Base-by-base conservation (phyloP, 2,329 filamentous ascomycete species). In the Penicillium sp. region DNA sequence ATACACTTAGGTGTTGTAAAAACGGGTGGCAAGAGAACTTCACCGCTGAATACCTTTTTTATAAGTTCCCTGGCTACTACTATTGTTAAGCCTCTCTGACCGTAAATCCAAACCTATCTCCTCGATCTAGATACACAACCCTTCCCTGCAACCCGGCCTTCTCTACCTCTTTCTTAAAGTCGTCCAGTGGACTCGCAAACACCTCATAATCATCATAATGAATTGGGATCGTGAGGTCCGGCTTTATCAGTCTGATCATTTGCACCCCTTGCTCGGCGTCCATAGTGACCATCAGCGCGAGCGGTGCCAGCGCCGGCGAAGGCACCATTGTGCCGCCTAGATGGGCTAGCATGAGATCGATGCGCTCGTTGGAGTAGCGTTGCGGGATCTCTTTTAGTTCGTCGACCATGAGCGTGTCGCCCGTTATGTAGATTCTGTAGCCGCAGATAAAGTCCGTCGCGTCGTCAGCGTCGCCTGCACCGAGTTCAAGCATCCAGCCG, bases 221-320 rank as follows among this genome's bases (percentile, higher is more conserved):
- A 33, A 86, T 79, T 3, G 84, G 83, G 40, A 88, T 81, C 5
- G 82, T 86, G 44, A 86, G 50, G 22, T 85, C 80, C 16, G 84
- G 81, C 27, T 82, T 70, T 28, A 88, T 78, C 51, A 87, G 58
- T 58, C 75, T 71, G 65, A 88, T 79, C 55, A 88, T 64, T 68
- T 84, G 70, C 25, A 87, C 58, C 0, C 84, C 84, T 66, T 86
- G 81, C 62, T 78, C 74, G 20, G 79, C 84, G 65, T 87, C 84
- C 84, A 88, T 88, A 0, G 84, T 87, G 2, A 87, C 81, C 84
- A 87, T 87, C 6, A 87, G 78, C 78, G 87, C 86, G 22, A 87
- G 52, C 53, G 87, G 67, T 40, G 82, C 82, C 65, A 83, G 60
- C 5, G 76, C 74, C 0, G 83, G 81, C 0, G 79, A 76, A 0